Percentiles rank a stretch among this genome's conserved stretches.
These are phyloP conservation scores for Gleditsia sinensis DNA, from an alignment of 306 rosid species.

Conservation along the genomic window DNA sequence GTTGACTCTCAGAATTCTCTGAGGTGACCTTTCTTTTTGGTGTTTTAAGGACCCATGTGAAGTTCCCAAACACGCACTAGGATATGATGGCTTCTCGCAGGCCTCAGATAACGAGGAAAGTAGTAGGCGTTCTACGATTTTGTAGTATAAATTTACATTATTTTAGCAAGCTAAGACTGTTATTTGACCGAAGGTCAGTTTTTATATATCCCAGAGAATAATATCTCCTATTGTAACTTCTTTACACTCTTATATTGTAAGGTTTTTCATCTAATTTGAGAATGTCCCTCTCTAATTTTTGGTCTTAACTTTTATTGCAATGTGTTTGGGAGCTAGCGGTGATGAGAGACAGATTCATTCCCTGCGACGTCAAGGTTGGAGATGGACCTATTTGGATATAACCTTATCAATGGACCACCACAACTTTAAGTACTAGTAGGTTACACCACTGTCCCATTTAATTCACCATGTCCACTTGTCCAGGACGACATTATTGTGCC, in stretches of 20 bases:
- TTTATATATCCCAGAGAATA: neutral
- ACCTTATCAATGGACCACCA: neutral
- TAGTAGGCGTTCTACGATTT: neutral
- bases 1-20: too few species aligned
- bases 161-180: neutral
- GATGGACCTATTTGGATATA: neutral
- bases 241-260: too few species aligned
- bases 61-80: neutral
- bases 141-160: neutral
- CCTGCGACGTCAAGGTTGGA: neutral
- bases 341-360: conserved; percentile 22
- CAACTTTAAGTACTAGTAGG: neutral
- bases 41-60: neutral
- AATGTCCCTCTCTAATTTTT: conserved; percentile 16
- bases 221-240: neutral
- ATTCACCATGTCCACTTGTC: conserved; percentile 2
- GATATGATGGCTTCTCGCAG: neutral
- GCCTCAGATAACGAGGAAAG: neutral
- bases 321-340: conserved; percentile 15
- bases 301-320: conserved; percentile 27
- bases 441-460: conserved; percentile 15
- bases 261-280: too few species aligned
- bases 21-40: conserved; percentile 5
- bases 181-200: neutral
- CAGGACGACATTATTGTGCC: neutral